phyloP scores from a whole-genome alignment of 176 grass and related monocot genomes.

The Tillandsia fasciculata region DNA sequence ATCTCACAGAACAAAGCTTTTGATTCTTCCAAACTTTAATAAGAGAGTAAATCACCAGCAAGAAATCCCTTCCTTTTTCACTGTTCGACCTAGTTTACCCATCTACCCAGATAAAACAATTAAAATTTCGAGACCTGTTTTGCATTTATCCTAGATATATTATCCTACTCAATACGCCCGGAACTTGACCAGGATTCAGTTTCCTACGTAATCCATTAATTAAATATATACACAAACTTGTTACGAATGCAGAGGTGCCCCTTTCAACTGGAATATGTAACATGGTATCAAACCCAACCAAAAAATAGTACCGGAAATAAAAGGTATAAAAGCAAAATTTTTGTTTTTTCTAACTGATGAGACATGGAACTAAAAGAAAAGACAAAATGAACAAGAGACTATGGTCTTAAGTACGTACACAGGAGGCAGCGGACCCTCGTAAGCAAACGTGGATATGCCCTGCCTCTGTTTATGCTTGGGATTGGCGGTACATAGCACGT shows the following conservation, averaged over 20 bases:
- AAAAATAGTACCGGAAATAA: neutral
- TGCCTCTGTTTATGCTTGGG: constrained; percentile 97
- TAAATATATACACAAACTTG: too few relatives aligned
- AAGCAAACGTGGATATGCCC: constrained; percentile 76
- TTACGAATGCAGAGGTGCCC: too few relatives aligned
- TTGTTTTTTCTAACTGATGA: constrained; percentile 2
- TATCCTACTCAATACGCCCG: too few relatives aligned
- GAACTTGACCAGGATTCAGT: too few relatives aligned
- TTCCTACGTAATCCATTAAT: too few relatives aligned
- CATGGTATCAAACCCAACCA: neutral
- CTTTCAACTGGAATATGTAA: too few relatives aligned
- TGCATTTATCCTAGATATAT: too few relatives aligned
- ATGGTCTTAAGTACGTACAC: constrained; percentile 10
- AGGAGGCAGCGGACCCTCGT: constrained; percentile 11
- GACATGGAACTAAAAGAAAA: neutral
- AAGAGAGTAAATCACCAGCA: neutral
- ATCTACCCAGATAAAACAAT: too few relatives aligned
- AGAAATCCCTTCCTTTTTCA: too few relatives aligned
- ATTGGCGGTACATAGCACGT: constrained; percentile 73
- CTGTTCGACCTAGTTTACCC: too few relatives aligned
- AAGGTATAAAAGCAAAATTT: neutral
- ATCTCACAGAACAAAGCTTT: too few relatives aligned
- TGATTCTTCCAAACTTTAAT: neutral
- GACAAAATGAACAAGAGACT: constrained; percentile 9
- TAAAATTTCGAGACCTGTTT: too few relatives aligned